A percentile compares a stretch with the other conserved stretches of the same genome.
These are phyloP conservation scores for Peronosclerospora sorghi DNA, from an alignment of 352 stramenopile species.

Conservation along the genomic window DNA sequence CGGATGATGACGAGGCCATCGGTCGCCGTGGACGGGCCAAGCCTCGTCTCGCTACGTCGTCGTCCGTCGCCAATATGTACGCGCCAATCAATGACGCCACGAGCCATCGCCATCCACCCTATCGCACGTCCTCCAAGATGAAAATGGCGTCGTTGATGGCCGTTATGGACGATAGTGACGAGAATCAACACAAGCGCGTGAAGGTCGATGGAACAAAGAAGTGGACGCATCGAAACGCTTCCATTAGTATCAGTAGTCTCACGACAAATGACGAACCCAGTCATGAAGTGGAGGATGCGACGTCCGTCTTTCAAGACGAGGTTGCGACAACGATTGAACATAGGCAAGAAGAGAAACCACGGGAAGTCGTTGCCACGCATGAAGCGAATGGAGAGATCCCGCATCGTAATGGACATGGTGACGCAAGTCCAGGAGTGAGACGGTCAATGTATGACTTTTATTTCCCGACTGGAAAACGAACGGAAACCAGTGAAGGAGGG, in stretches of 20 bases:
- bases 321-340: slow-evolving; percentile 18
- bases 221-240: slow-evolving; percentile 5
- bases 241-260: slow-evolving; percentile 17
- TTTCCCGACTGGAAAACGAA: slow-evolving; percentile 24
- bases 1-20: slow-evolving; percentile 27
- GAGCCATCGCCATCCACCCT: neutral
- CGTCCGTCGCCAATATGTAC: slow-evolving; percentile 15
- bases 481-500: slow-evolving; percentile 7
- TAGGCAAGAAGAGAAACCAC: slow-evolving; percentile 30
- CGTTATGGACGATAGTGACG: slow-evolving; percentile 14
- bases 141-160: slow-evolving; percentile 43
- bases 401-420: slow-evolving; percentile 11
- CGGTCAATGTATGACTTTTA: slow-evolving; percentile 55
- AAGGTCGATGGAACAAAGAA: slow-evolving; percentile 25
- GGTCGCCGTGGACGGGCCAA: slow-evolving; percentile 23
- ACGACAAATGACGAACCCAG: slow-evolving; percentile 2
- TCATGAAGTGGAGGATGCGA: neutral
- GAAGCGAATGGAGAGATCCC: slow-evolving; percentile 11
- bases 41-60: slow-evolving; percentile 10
- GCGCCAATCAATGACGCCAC: slow-evolving; percentile 2
- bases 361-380: neutral
- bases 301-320: slow-evolving; percentile 6
- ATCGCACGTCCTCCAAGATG: slow-evolving; percentile 21
- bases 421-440: slow-evolving; percentile 8
- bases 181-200: slow-evolving; percentile 39